Base-by-base conservation (phyloP, 306 rosid genomes). In the Canavalia gladiata region DNA sequence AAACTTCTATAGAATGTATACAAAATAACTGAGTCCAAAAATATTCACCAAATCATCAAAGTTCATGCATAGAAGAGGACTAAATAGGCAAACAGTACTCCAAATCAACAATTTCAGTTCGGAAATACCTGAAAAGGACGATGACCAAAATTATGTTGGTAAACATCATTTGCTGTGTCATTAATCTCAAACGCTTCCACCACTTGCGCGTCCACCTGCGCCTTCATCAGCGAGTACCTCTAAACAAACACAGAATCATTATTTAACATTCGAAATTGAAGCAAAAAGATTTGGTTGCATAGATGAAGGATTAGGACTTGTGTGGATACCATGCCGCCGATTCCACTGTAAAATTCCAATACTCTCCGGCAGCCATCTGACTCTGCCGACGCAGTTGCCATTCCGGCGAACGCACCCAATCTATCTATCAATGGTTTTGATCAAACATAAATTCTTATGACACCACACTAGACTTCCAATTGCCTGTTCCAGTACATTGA, bases 311-410 rank as follows among this genome's bases (percentile, higher is more conserved):
- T 41, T 29, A 49, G 56, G 74, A 43, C 33, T 52, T 2, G 7
- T 52, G 42, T 1, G 41, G 2, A 37, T 83, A 95, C 99, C 98
- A 95, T 89, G 81, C 99, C 99, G 46, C 98, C 99, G 55, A 95
- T 89, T 67, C 99, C 97, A 54, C 98, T 95, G 90, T 90, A 95
- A 84, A 93, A 95, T 81, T 93, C 99, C n/a, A 95, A 94, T 51
- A 93, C 92, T 82, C 88, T 84, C 95, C 89, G 81, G 41, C 68
- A 79, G 73, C 85, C 73, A 25, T 12, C 39, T 47, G 72, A 58
- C 64, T 66, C 57, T 0, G 55, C 7, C 13, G 66, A 62, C 68
- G 54, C 78, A 72, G 76, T 52, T 69, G 87, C 92, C 97, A 91
- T 90, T 77, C 6, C 31, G 41, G 67, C 7, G 13, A 64, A 42